phyloP scores from a whole-genome alignment of 176 grass and related monocot genomes.

The Aegilops tauschii region DNA sequence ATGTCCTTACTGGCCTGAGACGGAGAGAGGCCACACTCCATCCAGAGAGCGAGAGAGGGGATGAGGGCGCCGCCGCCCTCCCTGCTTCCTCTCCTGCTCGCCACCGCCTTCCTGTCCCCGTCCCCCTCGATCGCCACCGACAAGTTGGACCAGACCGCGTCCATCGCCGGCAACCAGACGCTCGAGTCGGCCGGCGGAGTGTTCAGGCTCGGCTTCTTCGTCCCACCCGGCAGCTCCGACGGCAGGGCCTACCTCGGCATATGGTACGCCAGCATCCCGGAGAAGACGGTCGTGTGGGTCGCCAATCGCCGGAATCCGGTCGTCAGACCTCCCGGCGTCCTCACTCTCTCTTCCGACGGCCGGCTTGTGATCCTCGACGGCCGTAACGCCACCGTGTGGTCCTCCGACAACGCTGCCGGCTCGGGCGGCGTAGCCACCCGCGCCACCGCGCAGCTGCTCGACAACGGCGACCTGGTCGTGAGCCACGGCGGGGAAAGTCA shows the following conservation, averaged over 20 bases:
- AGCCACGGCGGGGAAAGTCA: neutral
- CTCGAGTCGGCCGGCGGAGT: conserved; percentile 43
- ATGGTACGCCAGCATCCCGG: conserved; percentile 26
- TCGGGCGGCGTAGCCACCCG: neutral
- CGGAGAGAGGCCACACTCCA: neutral
- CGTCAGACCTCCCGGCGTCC: neutral
- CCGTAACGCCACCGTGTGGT: conserved; percentile 27
- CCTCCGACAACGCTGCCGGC: conserved; percentile 3
- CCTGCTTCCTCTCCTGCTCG: neutral
- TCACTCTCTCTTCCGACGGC: conserved; percentile 23
- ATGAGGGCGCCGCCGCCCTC: neutral
- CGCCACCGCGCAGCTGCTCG: conserved; percentile 3
- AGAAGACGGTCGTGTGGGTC: conserved; percentile 35
- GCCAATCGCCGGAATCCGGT: conserved; percentile 46
- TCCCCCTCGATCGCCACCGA: neutral
- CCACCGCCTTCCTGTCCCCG: neutral
- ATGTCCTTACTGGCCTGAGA: neutral
- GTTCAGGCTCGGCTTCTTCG: conserved; percentile 67
- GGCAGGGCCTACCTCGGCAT: conserved; percentile 35
- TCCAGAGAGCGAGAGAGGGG: neutral
- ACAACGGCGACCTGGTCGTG: conserved; percentile 42
- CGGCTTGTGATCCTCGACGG: conserved; percentile 26
- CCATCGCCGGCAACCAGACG: conserved; percentile 39
- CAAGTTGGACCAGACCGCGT: neutral
- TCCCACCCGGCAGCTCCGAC: neutral